A percentile compares a stretch with the other conserved stretches of the same genome.
These are phyloP conservation scores for Eucalyptus regnans DNA, from an alignment of 345 rosid species.

Conservation along the genomic window DNA sequence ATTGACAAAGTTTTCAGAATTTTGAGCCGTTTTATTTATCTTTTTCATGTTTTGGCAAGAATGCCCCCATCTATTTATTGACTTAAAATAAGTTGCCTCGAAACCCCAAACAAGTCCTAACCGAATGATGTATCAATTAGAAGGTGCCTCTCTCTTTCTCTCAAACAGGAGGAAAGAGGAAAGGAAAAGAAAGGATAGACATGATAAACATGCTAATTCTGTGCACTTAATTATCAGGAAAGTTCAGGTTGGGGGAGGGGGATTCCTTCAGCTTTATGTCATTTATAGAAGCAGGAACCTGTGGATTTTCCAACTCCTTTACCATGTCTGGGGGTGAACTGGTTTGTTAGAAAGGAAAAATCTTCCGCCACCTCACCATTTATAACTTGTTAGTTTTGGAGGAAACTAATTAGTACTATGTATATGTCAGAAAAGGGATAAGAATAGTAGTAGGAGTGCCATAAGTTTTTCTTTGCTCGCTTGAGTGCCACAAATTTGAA, in stretches of 20 bases:
- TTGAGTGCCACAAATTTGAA: too few species aligned
- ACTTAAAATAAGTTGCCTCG: neutral
- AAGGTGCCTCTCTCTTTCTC: neutral
- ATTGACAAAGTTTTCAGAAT: neutral
- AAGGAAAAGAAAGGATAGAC: neutral
- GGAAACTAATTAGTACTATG: neutral
- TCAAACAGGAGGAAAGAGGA: neutral
- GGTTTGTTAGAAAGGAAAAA: neutral
- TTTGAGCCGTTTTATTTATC: neutral
- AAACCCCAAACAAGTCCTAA: neutral
- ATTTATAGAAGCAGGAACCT: neutral
- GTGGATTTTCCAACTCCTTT: neutral
- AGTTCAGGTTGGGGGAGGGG: neutral
- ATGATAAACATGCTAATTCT: neutral
- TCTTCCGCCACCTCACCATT: neutral
- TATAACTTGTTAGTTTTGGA: neutral
- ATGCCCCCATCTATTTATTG: neutral
- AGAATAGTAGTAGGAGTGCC: too few species aligned
- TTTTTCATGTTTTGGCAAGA: neutral
- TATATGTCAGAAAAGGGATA: neutral
- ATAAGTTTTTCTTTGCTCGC: too few species aligned
- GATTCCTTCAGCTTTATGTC: neutral
- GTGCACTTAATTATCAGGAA: neutral
- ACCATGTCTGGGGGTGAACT: neutral
- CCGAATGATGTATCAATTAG: neutral